These are phyloP conservation scores for Cryptosporidium bovis DNA, from an alignment of 169 alveolate species.

Conservation along the genomic window DNA sequence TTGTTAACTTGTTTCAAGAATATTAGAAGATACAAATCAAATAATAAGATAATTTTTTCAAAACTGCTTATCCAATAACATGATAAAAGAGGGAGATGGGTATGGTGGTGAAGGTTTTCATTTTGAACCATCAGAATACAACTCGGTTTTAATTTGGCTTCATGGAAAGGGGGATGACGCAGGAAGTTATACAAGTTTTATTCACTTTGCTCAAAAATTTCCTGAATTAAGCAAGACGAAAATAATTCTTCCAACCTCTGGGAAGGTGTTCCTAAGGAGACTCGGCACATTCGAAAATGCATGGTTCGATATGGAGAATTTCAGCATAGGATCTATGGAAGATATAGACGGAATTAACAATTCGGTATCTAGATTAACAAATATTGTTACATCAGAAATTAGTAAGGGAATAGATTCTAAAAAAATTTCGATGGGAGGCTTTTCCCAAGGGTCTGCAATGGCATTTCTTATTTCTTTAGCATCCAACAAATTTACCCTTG, in stretches of 20 bases:
- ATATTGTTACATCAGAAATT: slow-evolving; percentile 5
- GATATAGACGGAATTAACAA: slow-evolving; percentile 37
- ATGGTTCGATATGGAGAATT: slow-evolving; percentile 71
- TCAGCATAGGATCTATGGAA: slow-evolving; percentile 1
- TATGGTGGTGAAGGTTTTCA: slow-evolving; percentile 50
- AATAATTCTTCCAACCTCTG: slow-evolving; percentile 38
- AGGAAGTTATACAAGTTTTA: slow-evolving; percentile 18
- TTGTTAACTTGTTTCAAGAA: no score
- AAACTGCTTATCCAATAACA: not conserved
- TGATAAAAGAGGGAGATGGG: slow-evolving; percentile 63
- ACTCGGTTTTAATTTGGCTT: slow-evolving; percentile 67
- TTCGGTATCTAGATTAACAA: slow-evolving; percentile 26
- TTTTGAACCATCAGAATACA: slow-evolving; percentile 30
- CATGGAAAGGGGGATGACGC: slow-evolving; percentile 72
- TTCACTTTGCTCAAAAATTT: slow-evolving; percentile 19
- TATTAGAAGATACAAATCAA: no score
- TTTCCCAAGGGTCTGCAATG: slow-evolving; percentile 60
- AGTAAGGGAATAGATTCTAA: slow-evolving; percentile 41
- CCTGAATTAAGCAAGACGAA: slow-evolving; percentile 29
- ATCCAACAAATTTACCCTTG: slow-evolving; percentile 50
- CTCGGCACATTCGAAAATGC: slow-evolving; percentile 36
- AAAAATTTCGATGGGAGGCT: slow-evolving; percentile 51
- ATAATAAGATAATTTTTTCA: no score
- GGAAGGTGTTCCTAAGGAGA: not conserved
- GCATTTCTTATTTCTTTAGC: slow-evolving; percentile 32